These are phyloP conservation scores for Persicaria tinctoria DNA, from an alignment of 148 eudicot genomes.

Conservation along the genomic window DNA sequence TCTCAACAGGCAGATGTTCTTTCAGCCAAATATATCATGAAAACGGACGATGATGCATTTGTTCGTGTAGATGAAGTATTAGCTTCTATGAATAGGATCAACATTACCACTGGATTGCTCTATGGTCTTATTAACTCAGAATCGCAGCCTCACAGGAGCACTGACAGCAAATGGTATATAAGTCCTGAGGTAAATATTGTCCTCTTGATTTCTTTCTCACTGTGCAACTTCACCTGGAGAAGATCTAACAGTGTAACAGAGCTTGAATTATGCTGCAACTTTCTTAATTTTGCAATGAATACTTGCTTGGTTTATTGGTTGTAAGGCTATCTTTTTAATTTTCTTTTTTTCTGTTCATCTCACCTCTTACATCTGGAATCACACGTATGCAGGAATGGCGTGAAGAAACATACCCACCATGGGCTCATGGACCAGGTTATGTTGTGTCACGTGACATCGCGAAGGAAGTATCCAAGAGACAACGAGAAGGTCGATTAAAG, in stretches of 20 bases:
- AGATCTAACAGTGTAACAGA: background rate
- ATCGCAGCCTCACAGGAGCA: constrained; percentile 69
- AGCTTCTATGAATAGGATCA: constrained; percentile 51
- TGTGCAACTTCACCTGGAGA: background rate
- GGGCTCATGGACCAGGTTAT: constrained; percentile 98
- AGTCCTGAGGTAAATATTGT: constrained; percentile 52
- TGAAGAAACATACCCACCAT: constrained; percentile 73
- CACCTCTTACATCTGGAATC: constrained; percentile 12
- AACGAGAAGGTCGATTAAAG: constrained; percentile 34
- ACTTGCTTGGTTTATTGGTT: no score
- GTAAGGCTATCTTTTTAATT: background rate
- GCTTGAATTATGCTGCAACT: background rate
- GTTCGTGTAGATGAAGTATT: constrained; percentile 84
- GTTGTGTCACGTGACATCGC: constrained; percentile 82
- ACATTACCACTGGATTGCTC: constrained; percentile 49
- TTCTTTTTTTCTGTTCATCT: background rate
- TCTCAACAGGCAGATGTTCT: constrained; percentile 60
- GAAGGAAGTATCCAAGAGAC: constrained; percentile 44
- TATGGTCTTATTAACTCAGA: constrained; percentile 77
- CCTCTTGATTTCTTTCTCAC: background rate
- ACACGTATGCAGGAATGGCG: constrained; percentile 65
- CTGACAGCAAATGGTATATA: constrained; percentile 85
- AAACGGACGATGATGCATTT: constrained; percentile 93
- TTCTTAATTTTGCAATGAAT: background rate
- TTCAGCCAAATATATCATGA: constrained; percentile 83